Conservation (phyloP, 352 stramenopile genomes). For the Phytophthora cactorum region DNA sequence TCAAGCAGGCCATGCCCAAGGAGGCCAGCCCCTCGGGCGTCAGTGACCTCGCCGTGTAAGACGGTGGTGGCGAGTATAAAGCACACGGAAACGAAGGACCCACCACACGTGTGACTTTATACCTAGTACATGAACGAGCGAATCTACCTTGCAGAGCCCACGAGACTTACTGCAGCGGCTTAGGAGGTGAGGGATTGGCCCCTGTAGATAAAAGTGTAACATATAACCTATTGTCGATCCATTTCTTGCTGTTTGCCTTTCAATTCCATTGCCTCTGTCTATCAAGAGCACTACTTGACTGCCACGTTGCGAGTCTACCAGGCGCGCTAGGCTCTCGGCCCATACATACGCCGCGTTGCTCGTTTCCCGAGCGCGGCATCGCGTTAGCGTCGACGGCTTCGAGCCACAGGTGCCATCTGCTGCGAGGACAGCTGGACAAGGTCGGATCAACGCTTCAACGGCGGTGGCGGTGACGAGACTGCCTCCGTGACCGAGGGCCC, state of each 20-base stretch:
- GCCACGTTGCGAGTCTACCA: no score
- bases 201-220: slow-evolving; percentile 53
- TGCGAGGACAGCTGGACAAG: slow-evolving; percentile 40
- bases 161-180: slow-evolving; percentile 25
- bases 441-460: slow-evolving; percentile 34
- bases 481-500: slow-evolving; percentile 5
- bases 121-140: slow-evolving; percentile 24
- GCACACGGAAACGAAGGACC: slow-evolving; percentile 3
- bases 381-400: slow-evolving; percentile 29
- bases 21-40: slow-evolving; percentile 65
- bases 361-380: slow-evolving; percentile 22
- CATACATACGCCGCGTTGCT: background rate
- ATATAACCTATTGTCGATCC: slow-evolving; percentile 63
- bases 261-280: background rate
- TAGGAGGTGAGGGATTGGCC: slow-evolving; percentile 25
- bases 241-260: slow-evolving; percentile 1
- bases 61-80: background rate
- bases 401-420: slow-evolving; percentile 29
- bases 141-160: slow-evolving; percentile 22
- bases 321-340: no score
- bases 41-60: slow-evolving; percentile 57
- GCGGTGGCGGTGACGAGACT: slow-evolving; percentile 19
- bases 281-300: no score
- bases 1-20: slow-evolving; percentile 45
- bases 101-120: slow-evolving; percentile 18